A percentile compares a stretch with the other conserved stretches of the same genome.
Conservation (phyloP, 768 basidiomycete genomes). For the Pulveroboletus sp. region DNA sequence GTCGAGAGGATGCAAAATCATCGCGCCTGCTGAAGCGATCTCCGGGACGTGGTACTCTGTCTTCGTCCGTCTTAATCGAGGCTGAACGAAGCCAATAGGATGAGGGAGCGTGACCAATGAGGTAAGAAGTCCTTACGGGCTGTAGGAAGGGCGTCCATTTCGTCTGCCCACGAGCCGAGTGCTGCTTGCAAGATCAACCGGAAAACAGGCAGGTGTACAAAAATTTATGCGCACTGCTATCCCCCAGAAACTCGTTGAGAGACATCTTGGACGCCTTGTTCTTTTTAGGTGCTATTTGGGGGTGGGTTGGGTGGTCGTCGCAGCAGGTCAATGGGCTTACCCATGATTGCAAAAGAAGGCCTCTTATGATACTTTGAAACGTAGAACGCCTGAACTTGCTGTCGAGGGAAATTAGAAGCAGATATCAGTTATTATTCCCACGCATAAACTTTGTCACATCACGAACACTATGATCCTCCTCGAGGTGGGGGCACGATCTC, state of each 20-base stretch:
- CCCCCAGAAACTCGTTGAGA: slow-evolving; percentile 88
- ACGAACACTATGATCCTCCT: slow-evolving; percentile 85
- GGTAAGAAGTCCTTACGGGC: slow-evolving; percentile 67
- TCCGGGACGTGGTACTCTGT: slow-evolving; percentile 42
- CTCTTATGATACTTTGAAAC: slow-evolving; percentile 12
- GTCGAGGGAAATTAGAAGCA: slow-evolving; percentile 19
- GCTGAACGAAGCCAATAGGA: slow-evolving; percentile 41
- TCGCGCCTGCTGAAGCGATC: slow-evolving; percentile 61
- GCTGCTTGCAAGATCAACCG: slow-evolving; percentile 41
- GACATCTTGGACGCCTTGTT: slow-evolving; percentile 87
- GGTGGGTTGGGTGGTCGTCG: slow-evolving; percentile 5
- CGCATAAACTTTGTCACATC: slow-evolving; percentile 22
- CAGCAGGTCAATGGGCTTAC: slow-evolving; percentile 11
- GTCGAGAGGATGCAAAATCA: slow-evolving; percentile 60
- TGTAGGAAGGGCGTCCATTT: slow-evolving; percentile 90
- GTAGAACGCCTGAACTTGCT: slow-evolving; percentile 16
- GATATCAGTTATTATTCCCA: slow-evolving; percentile 30
- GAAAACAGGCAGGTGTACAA: slow-evolving; percentile 8
- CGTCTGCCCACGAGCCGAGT: slow-evolving; percentile 97
- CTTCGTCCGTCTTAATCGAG: slow-evolving; percentile 68
- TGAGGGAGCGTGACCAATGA: slow-evolving; percentile 9
- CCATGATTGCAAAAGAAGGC: slow-evolving; percentile 21
- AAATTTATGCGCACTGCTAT: slow-evolving; percentile 57
- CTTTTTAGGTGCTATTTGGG: slow-evolving; percentile 73
- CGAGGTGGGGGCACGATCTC: slow-evolving; percentile 50